Conservation (phyloP, 1,284 basidiomycete genomes). For the Ganoderma lucidum region DNA sequence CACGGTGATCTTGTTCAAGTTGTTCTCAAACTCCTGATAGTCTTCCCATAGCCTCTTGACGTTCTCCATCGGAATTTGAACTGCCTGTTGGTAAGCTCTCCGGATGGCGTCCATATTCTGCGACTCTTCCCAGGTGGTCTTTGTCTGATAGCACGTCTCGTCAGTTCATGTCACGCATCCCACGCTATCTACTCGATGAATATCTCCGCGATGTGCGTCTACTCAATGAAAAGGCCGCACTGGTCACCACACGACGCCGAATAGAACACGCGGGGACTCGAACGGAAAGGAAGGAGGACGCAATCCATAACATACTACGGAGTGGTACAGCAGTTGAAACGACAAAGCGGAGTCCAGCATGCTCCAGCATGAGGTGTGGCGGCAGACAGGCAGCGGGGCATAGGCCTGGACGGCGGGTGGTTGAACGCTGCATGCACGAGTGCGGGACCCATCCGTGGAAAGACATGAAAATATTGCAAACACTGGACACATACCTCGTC, state of each 20-base stretch:
- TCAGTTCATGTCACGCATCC: conserved; percentile 9
- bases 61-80: conserved; percentile 93
- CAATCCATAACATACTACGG: conserved; percentile 14
- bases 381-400: neutral
- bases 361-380: neutral
- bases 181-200: conserved; percentile 1
- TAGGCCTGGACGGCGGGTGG: neutral
- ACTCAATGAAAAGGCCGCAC: neutral
- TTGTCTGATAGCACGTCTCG: conserved; percentile 24
- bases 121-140: conserved; percentile 92
- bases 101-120: conserved; percentile 95
- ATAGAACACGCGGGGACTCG: conserved; percentile 10
- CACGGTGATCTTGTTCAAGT: conserved; percentile 89
- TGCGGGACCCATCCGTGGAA: neutral
- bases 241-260: neutral
- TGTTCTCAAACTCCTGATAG: conserved; percentile 93
- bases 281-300: neutral
- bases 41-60: conserved; percentile 96
- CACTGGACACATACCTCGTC: conserved; percentile 64
- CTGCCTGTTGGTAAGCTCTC: conserved; percentile 92
- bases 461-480: neutral
- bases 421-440: neutral
- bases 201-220: neutral
- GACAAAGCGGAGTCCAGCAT: conserved; percentile 6
- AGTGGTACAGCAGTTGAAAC: conserved; percentile 24